These are phyloP conservation scores for Aspergillus carbonarius DNA, from an alignment of 2,329 filamentous ascomycete genomes.

Conservation along the genomic window DNA sequence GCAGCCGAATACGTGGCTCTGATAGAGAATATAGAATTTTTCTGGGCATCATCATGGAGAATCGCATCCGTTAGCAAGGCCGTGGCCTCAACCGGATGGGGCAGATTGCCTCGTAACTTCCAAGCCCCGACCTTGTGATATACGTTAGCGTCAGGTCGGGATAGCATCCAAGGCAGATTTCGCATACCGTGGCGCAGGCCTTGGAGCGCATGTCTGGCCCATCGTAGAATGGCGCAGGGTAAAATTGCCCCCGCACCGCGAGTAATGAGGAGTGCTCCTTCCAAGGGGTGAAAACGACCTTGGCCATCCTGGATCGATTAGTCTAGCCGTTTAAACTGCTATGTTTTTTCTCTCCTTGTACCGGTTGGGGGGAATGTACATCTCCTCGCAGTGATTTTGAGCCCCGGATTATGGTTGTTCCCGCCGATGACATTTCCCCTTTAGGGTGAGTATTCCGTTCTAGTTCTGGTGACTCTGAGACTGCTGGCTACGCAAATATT, in stretches of 20 bases:
- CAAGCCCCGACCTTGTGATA: slow-evolving; percentile 43
- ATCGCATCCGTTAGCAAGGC: slow-evolving; percentile 48
- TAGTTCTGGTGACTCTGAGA: not conserved
- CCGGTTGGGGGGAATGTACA: not conserved
- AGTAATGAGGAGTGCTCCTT: slow-evolving; percentile 39
- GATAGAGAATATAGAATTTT: slow-evolving; percentile 46
- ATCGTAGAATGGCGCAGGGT: slow-evolving; percentile 33
- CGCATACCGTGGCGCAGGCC: slow-evolving; percentile 42
- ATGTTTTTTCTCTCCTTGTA: not conserved
- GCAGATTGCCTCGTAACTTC: slow-evolving; percentile 47
- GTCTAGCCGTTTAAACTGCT: not conserved
- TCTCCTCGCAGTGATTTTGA: slow-evolving; percentile 18
- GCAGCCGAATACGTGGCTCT: slow-evolving; percentile 47
- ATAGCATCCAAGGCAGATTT: slow-evolving; percentile 3
- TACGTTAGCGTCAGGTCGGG: not conserved
- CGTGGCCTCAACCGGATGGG: slow-evolving; percentile 48
- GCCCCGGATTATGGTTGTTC: slow-evolving; percentile 20
- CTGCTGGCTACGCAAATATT: not conserved
- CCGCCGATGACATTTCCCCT: slow-evolving; percentile 2
- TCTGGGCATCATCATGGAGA: slow-evolving; percentile 42
- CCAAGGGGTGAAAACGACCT: slow-evolving; percentile 44
- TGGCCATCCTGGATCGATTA: slow-evolving; percentile 33
- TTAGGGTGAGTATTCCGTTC: not conserved
- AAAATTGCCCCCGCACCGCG: slow-evolving; percentile 40
- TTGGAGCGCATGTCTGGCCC: slow-evolving; percentile 39